Evolutionary conservation across 306 rosid genomes (phyloP), one percentile per base, ranked within the genome.

Genomic region (Gastrolobium bilobum): DNA sequence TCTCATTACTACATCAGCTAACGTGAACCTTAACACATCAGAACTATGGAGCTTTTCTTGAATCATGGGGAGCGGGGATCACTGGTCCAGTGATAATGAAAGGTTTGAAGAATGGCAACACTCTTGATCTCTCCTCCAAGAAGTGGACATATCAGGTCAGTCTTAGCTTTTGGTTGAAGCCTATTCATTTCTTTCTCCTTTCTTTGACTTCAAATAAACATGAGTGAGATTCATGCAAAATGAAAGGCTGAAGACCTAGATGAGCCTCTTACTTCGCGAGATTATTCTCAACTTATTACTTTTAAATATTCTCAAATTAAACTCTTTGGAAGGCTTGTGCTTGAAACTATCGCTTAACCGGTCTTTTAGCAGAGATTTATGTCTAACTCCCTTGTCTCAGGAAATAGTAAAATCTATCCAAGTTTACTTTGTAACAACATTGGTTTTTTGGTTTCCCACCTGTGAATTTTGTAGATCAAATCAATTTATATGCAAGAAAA

Each of bases 131-230:
- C 83, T 90, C 99, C n/a, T 93, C 97, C 72, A 88, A 54, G 80
- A 69, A 67, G 70, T 96, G 99, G 99, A 93, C 93, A 43, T 96
- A 93, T 81, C 99, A 93, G 94, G 99, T 88, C 61, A 67, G 75
- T 83, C 80, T 71, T 79, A 39, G 64, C 56, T 69, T 82, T 75
- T 39, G 76, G 62, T 63, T 33, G 10, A 52, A 38, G n/a, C 26
- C 66, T 61, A 30, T 77, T 80, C 39, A 59, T 59, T 42, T 60
- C 53, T 72, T 4, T 51, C 51, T 69, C 60, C 14, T 40, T 75
- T 54, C 11, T 33, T 2, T 47, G 4, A 57, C 72, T 48, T 62
- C 68, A 43, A 39, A 34, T 43, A 59, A 44, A 14, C 46, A 42
- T 35, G 10, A 30, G 37, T 63, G 30, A 60, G 34, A 10, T 60